A percentile compares a stretch with the other conserved stretches of the same genome.
Evolutionary conservation across 768 basidiomycete genomes (phyloP).

Genomic region (Suillus variegatus): DNA sequence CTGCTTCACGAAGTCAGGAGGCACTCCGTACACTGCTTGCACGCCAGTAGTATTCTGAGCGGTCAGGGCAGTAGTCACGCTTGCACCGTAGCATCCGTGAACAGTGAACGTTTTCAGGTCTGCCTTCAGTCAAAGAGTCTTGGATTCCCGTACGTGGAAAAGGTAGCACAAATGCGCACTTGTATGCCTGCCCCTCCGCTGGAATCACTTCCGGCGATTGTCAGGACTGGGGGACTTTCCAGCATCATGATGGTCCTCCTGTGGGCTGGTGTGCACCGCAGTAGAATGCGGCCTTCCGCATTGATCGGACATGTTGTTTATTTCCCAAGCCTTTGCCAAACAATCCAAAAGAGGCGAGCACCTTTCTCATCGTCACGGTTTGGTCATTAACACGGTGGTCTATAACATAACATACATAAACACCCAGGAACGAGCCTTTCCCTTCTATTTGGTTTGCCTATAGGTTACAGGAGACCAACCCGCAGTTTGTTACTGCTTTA

Average conservation of each 20-base stretch:
- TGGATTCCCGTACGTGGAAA: neutral
- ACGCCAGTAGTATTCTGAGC: constrained; percentile 91
- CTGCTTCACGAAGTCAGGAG: constrained; percentile 68
- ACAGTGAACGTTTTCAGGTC: constrained; percentile 87
- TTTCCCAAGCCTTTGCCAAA: constrained; percentile 17
- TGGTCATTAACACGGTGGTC: neutral
- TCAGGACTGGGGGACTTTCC: constrained; percentile 46
- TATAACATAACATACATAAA: constrained; percentile 2
- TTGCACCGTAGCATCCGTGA: constrained; percentile 75
- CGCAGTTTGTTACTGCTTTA: neutral
- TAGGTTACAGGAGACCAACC: neutral
- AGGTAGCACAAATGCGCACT: constrained; percentile 38
- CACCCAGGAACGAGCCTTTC: neutral
- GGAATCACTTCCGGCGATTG: constrained; percentile 81
- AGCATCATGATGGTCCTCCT: neutral
- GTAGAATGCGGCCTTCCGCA: neutral
- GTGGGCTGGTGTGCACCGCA: too few relatives aligned
- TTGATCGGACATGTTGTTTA: neutral
- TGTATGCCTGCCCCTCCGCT: constrained; percentile 92
- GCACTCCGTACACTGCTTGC: constrained; percentile 66
- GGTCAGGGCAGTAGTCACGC: constrained; percentile 82
- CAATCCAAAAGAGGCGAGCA: constrained; percentile 16
- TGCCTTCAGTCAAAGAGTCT: constrained; percentile 47
- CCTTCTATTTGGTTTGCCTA: neutral
- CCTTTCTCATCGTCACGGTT: neutral